Base-by-base conservation (phyloP, 345 rosid genomes). In the Hibiscus mutabilis region DNA sequence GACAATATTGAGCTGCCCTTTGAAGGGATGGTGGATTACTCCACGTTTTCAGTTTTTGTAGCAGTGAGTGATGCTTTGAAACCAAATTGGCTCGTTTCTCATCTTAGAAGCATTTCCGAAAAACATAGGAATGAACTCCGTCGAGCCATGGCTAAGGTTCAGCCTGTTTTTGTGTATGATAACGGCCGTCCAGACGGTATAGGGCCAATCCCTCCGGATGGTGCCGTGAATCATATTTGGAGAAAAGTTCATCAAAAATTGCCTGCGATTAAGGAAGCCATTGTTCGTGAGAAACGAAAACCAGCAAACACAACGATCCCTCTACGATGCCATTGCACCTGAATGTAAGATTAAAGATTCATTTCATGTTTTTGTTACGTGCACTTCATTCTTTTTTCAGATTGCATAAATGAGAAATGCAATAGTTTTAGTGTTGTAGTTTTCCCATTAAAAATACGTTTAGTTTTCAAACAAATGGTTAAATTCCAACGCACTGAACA, bases 171-270 rank as follows among this genome's bases (percentile, higher is more conserved):
- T 61, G 87, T 67, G 80, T 95, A 82, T 73, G 91, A 95, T 60
- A 90, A 70, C 57, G 90, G 89, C 27, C 80, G 79, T 65, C 81
- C 81, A 0, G 86, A 83, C 74, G 94, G 96, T 49, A 78, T 88
- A 1, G 98, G 99, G 53, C 89, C 92, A 4, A 78, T 92, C 49
- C 86, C 82, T 73, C 77, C 76, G 0, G 79, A 84, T 78, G 97
- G 99, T 75, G 97, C 99, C 1, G 98, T 95, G 74, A 95, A 90
- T 77, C 83, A 89, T 63, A 86, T 95, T 60, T 95, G 98, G 98
- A 85, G 73, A 76, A 92, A 89, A 86, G 91, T 92, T 63, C 76
- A 80, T 55, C 85, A 95, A 55, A 95, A 95, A 55, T 75, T 95
- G 67, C 89, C 99, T 0, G 51, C 79, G 79, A 86, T 92, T 27